A percentile compares a stretch with the other conserved stretches of the same genome.
Conservation (phyloP, 768 basidiomycete species). For the Panellus pusillus region DNA sequence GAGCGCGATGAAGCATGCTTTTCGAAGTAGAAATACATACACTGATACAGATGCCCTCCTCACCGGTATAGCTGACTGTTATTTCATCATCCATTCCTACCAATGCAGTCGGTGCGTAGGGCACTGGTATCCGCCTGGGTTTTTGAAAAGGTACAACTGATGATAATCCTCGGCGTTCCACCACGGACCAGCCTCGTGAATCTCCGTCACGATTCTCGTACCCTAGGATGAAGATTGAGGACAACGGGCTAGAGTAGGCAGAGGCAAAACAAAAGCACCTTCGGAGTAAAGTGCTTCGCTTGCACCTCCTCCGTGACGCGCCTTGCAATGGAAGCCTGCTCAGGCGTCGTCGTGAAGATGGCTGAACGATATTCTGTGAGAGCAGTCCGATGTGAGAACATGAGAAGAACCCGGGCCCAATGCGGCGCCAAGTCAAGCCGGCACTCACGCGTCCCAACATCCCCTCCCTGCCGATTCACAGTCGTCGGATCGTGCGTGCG, state of each 20-base stretch:
- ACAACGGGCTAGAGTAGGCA: background rate
- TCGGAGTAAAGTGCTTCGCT: slow-evolving; percentile 61
- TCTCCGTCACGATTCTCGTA: slow-evolving; percentile 61
- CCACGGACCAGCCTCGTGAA: slow-evolving; percentile 58
- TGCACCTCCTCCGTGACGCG: slow-evolving; percentile 69
- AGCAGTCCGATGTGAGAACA: background rate
- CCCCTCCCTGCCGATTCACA: slow-evolving; percentile 59
- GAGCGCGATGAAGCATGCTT: no score
- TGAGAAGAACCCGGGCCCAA: background rate
- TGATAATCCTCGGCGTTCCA: slow-evolving; percentile 64
- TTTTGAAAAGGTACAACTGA: slow-evolving; percentile 62
- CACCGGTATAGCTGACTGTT: background rate
- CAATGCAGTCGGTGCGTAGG: slow-evolving; percentile 69
- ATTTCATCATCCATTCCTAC: slow-evolving; percentile 30
- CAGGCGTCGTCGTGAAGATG: slow-evolving; percentile 65
- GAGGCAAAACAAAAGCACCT: slow-evolving; percentile 22
- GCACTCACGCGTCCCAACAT: slow-evolving; percentile 59
- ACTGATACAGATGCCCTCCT: background rate
- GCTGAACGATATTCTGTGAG: slow-evolving; percentile 69
- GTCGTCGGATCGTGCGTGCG: slow-evolving; percentile 77
- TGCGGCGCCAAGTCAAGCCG: background rate
- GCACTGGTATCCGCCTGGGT: slow-evolving; percentile 75
- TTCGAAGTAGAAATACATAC: background rate
- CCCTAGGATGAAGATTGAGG: slow-evolving; percentile 14
- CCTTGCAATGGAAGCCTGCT: slow-evolving; percentile 59